These are phyloP conservation scores for Arthrobotrys megalospora DNA, from an alignment of 2,329 filamentous ascomycete species.

Conservation along the genomic window DNA sequence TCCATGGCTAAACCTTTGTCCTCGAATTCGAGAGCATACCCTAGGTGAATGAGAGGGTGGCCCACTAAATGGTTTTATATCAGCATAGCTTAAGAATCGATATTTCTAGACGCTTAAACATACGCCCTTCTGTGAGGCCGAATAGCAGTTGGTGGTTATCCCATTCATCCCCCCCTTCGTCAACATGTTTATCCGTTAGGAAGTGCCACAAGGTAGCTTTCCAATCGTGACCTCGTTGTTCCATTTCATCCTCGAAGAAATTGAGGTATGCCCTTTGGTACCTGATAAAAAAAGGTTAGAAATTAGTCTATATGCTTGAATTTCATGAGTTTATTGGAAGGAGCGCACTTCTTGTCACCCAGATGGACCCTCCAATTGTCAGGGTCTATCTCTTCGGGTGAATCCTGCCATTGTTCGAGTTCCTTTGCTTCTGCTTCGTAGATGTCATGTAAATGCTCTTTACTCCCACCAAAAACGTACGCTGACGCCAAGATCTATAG, in stretches of 20 bases:
- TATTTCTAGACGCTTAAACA: slow-evolving; percentile 65
- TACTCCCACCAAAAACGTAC: slow-evolving; percentile 84
- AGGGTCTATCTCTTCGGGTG: slow-evolving; percentile 84
- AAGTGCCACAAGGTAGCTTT: slow-evolving; percentile 82
- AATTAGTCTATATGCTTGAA: neutral
- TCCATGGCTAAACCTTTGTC: slow-evolving; percentile 91
- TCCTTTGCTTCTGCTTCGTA: slow-evolving; percentile 81
- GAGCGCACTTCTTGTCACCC: slow-evolving; percentile 76
- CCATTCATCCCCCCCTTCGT: slow-evolving; percentile 66
- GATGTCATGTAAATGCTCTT: slow-evolving; percentile 80
- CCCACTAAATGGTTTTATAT: slow-evolving; percentile 25
- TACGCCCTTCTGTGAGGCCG: slow-evolving; percentile 83
- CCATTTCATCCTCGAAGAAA: slow-evolving; percentile 94
- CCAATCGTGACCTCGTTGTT: slow-evolving; percentile 85
- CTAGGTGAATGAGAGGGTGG: slow-evolving; percentile 35
- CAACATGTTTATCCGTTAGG: slow-evolving; percentile 80
- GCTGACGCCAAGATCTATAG: slow-evolving; percentile 81
- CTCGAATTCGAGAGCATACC: slow-evolving; percentile 88
- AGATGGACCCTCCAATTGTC: slow-evolving; percentile 90
- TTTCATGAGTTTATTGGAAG: neutral
- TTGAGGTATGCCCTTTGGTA: slow-evolving; percentile 94
- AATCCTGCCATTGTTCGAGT: slow-evolving; percentile 85
- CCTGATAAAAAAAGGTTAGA: slow-evolving; percentile 7
- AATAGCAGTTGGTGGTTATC: slow-evolving; percentile 74
- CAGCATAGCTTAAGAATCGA: slow-evolving; percentile 18